Base-by-base conservation (phyloP, 176 grass and related monocot genomes). In the Puccinellia tenuiflora region DNA sequence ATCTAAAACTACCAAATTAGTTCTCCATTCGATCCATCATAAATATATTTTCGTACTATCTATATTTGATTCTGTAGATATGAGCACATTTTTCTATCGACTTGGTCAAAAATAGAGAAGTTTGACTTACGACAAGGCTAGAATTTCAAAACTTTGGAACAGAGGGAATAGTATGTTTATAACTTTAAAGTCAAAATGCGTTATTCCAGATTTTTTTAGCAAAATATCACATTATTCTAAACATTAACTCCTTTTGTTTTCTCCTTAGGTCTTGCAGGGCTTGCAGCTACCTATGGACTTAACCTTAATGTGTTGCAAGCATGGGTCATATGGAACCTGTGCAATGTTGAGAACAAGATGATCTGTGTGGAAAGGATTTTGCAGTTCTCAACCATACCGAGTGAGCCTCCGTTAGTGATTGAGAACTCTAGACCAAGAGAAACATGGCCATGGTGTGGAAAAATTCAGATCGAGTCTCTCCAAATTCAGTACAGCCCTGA, bases 241-340 rank as follows among this genome's bases (percentile, higher is more conserved):
- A 61, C 40, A 25, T 55, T 37, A 64, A 59, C 51, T 70, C 45
- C 4, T 63, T 67, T 78, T 77, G 11, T 7, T 34, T 78, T 87
- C 26, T 82, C 56, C 73, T 45, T 79, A 98, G 96, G 96, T 78
- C 88, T 98, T 73, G 92, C 92, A 54, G 90, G 96, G 42, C 85
- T 98, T 16, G 90, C 96, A 20, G 90, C 86, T 82, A 98, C 92
- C 17, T 98, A 98, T 37, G 95, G 90, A 51, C 78, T 98, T 29
- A 98, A 89, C 74, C 77, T 98, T 76, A 98, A 95, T 84, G 92
- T 94, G 26, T 54, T 98, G 70, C 95, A 98, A 65, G 88, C 92
- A 70, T 98, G 92, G 92, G 92, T 98, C 14, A 88, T 98, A 88
- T 98, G 95, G 95, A 92, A 94, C 66, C 67, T 98, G 25, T 98